Base-by-base conservation (phyloP, 768 basidiomycete genomes). In the Tubosaeta sp. region DNA sequence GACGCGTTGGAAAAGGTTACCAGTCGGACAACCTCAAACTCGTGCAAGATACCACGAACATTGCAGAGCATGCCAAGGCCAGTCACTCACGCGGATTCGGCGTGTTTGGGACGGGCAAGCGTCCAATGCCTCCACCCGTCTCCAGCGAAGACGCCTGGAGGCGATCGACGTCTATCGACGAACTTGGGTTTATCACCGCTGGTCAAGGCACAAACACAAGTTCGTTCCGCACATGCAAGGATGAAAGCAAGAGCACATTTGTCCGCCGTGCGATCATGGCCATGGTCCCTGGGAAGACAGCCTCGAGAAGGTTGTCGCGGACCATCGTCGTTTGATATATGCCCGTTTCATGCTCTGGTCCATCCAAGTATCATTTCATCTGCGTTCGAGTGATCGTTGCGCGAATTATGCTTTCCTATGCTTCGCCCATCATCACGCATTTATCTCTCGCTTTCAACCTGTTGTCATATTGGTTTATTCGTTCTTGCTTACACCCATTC, bases 1-100 rank as follows among this genome's bases (percentile, higher is more conserved):
- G 84, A 62, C 86, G 88, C 27, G 71, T 86, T 8, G 90, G 90
- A 4, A 84, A 81, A 61, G 89, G 90, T 7, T 91, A 91, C 59
- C 86, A 91, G 67, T 90, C 87, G 2, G 81, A 88, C 48, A 80
- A 79, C 56, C 50, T 70, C 48, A 77, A 73, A 22, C 75, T 81
- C 4, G 62, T 76, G 37, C 66, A 66, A 6, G 73, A 74, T 53
- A 59, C 51, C 14, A 4, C 60, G 62, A 52, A 52, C 39, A 52
- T 59, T 16, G 17, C 52, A 19, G 70, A 70, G 16, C 52, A 57
- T 25, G 34, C 27, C 43, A 68, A 58, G 52, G 26, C 48, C 11
- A 45, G 44, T 43, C 53, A 68, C 22, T 33, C 58, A 11, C 65
- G 66, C 27, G 60, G 59, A 32, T 63, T 71, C 25, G 55, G 66